Percentiles rank a stretch among this genome's conserved stretches.
These are phyloP conservation scores for Trichosporon ovoides DNA, from an alignment of 1,284 basidiomycete species.

Conservation along the genomic window DNA sequence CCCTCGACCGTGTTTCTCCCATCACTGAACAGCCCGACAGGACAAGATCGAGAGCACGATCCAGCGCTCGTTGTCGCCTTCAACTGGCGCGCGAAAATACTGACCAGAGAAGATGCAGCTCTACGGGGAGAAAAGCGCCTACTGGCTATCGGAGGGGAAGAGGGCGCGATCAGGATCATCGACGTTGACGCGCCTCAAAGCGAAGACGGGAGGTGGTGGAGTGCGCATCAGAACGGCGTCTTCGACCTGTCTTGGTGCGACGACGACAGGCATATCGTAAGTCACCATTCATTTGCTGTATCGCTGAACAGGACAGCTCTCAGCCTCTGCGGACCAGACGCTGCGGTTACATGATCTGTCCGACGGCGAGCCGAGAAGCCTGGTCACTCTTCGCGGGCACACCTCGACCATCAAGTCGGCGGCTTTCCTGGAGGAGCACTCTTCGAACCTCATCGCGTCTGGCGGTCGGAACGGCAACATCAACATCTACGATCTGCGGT, in stretches of 20 bases:
- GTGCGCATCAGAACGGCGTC: slow-evolving; percentile 66
- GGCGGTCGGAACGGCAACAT: slow-evolving; percentile 49
- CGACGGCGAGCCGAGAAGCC: slow-evolving; percentile 20
- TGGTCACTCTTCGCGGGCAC: slow-evolving; percentile 42
- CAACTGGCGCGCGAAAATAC: slow-evolving; percentile 30
- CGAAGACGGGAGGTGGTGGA: slow-evolving; percentile 36
- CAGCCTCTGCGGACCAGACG: slow-evolving; percentile 45
- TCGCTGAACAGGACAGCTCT: slow-evolving; percentile 31
- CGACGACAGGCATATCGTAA: slow-evolving; percentile 52
- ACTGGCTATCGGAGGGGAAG: slow-evolving; percentile 41
- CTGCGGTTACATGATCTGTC: slow-evolving; percentile 37
- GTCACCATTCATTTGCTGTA: slow-evolving; percentile 13
- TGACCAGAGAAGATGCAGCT: slow-evolving; percentile 23
- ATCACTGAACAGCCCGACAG: slow-evolving; percentile 31
- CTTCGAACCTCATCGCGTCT: slow-evolving; percentile 35
- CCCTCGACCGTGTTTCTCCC: slow-evolving; percentile 34
- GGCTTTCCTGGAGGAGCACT: slow-evolving; percentile 34
- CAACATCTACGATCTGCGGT: slow-evolving; percentile 47
- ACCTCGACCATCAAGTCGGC: slow-evolving; percentile 44
- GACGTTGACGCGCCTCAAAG: slow-evolving; percentile 38
- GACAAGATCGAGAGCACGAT: slow-evolving; percentile 33
- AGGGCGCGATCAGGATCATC: slow-evolving; percentile 38
- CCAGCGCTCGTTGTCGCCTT: slow-evolving; percentile 37
- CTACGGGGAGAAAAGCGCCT: slow-evolving; percentile 22
- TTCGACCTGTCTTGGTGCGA: slow-evolving; percentile 73